Percentiles rank a stretch among this genome's conserved stretches.
Evolutionary conservation across 2,329 filamentous ascomycete genomes (phyloP).

Genomic region (Emergomyces pasteurianus): DNA sequence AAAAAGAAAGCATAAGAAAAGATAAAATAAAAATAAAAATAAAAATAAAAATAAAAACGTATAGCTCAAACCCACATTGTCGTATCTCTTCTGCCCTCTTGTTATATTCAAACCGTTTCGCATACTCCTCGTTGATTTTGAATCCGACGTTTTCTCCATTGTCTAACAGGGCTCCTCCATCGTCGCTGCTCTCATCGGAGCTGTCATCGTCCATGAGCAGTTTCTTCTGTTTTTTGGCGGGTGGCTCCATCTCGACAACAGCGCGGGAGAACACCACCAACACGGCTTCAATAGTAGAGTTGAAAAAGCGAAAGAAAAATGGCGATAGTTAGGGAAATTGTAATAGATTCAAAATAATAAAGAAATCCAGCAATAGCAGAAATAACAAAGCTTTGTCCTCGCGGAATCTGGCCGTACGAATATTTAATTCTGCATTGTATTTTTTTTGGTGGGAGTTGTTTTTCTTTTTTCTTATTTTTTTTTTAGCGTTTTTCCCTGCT

Average conservation of each 20-base stretch:
- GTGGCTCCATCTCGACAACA: conserved; percentile 26
- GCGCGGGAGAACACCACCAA: neutral
- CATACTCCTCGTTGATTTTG: conserved; percentile 84
- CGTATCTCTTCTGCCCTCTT: conserved; percentile 88
- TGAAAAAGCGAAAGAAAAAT: neutral
- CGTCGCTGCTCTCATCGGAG: conserved; percentile 27
- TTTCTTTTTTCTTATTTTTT: neutral
- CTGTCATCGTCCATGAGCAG: conserved; percentile 31
- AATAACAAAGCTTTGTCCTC: neutral
- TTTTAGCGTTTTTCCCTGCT: too few species aligned
- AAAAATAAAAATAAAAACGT: neutral
- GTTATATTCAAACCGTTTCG: conserved; percentile 84
- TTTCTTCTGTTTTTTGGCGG: conserved; percentile 29
- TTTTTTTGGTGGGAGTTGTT: conserved; percentile 1
- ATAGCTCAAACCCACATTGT: conserved; percentile 21
- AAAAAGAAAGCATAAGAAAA: neutral
- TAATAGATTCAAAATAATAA: neutral
- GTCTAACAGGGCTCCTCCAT: conserved; percentile 27
- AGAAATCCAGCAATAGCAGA: neutral
- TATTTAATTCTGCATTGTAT: neutral
- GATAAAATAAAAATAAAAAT: neutral
- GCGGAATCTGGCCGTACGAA: neutral
- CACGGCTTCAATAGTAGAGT: neutral
- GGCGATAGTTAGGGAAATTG: neutral
- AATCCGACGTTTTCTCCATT: conserved; percentile 36